These are phyloP conservation scores for Acacia crassicarpa DNA, from an alignment of 306 rosid species.

Conservation along the genomic window DNA sequence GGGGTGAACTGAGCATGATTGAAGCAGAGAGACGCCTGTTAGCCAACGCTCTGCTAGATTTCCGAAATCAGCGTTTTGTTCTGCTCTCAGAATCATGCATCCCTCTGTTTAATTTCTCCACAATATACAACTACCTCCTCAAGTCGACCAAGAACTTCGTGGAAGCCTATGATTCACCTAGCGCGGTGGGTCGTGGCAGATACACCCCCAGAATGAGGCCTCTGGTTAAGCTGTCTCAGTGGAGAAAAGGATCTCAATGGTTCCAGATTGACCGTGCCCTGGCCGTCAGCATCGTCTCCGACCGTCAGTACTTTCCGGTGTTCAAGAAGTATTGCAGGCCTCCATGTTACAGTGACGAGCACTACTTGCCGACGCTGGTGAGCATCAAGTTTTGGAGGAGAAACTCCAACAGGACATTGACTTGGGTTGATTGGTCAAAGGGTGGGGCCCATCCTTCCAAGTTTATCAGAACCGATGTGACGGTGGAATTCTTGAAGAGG, in stretches of 20 bases:
- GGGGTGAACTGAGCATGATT: conserved; percentile 70
- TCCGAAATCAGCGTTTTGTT: conserved; percentile 58
- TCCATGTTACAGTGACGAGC: conserved; percentile 57
- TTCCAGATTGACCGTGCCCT: conserved; percentile 51
- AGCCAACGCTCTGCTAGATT: conserved; percentile 62
- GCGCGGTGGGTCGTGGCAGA: conserved; percentile 59
- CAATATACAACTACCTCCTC: conserved; percentile 44
- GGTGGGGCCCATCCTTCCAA: conserved; percentile 62
- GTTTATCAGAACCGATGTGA: conserved; percentile 44
- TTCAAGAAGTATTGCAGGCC: conserved; percentile 44
- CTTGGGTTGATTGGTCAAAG: conserved; percentile 76
- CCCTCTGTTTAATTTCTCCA: conserved; percentile 61
- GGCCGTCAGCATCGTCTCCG: conserved; percentile 43
- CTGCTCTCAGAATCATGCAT: conserved; percentile 77
- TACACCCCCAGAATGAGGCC: conserved; percentile 54
- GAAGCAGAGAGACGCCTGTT: conserved; percentile 61
- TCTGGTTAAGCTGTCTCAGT: conserved; percentile 33
- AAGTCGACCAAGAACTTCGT: conserved; percentile 43
- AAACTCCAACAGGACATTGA: conserved; percentile 59
- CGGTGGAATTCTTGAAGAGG: conserved; percentile 37
- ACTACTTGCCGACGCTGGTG: conserved; percentile 58
- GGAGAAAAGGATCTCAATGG: conserved; percentile 80
- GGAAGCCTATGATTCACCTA: conserved; percentile 50
- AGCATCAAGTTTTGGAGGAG: conserved; percentile 38
- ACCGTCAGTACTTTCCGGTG: conserved; percentile 42